Evolutionary conservation across 208 protist genomes (phyloP).

Genomic region (Angomonas deanei): DNA sequence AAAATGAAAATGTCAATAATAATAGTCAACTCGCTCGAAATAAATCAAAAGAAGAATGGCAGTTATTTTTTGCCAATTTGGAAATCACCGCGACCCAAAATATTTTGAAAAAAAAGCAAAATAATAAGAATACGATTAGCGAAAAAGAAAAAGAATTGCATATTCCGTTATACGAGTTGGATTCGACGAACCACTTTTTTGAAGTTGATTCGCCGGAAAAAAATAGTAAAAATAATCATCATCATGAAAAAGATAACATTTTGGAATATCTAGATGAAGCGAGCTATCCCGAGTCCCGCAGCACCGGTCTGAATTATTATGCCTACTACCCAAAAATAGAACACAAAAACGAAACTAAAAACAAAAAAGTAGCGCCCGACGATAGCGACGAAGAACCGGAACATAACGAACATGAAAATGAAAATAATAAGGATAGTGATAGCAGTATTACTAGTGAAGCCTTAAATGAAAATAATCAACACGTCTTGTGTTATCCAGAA

Average conservation of each 20-base stretch:
- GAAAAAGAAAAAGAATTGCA: too few relatives aligned
- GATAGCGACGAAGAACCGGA: neutral
- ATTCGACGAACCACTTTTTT: neutral
- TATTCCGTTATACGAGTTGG: too few relatives aligned
- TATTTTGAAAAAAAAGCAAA: too few relatives aligned
- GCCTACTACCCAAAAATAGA: neutral
- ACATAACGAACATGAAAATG: neutral
- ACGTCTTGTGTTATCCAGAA: neutral
- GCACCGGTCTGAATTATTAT: neutral
- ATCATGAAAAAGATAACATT: neutral
- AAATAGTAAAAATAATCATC: neutral
- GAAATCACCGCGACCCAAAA: too few relatives aligned
- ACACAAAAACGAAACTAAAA: too few relatives aligned
- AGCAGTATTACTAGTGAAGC: neutral
- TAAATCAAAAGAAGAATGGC: neutral
- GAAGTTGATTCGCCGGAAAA: neutral
- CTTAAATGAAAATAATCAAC: neutral
- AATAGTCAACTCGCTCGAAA: neutral
- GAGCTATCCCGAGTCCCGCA: neutral
- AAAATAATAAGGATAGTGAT: neutral
- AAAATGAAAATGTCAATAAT: neutral
- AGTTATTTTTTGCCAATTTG: neutral
- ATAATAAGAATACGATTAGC: too few relatives aligned
- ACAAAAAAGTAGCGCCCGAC: too few relatives aligned
- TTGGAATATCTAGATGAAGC: constrained; percentile 5